phyloP scores from a whole-genome alignment of 495 filamentous ascomycete genomes.

The Zalerion maritima region DNA sequence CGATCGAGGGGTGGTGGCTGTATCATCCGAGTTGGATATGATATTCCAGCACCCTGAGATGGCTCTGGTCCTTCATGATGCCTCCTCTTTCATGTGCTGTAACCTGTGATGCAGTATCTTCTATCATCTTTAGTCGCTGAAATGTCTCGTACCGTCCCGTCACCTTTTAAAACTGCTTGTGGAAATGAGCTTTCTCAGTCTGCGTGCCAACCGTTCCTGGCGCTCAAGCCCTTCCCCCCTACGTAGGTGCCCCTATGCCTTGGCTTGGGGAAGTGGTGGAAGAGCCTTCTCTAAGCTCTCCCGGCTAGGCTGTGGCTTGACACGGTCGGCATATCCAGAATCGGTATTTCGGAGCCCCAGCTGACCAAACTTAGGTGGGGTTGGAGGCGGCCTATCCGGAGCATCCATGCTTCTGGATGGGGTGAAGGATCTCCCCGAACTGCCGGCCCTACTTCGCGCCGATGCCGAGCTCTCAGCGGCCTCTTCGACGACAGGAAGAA shows the following conservation, averaged over 20 bases:
- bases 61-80: constrained; percentile 15
- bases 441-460: constrained; percentile 29
- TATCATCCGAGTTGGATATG: constrained; percentile 7
- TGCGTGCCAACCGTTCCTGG: too few species aligned
- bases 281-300: constrained; percentile 40
- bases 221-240: constrained; percentile 4
- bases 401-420: constrained; percentile 26
- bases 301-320: constrained; percentile 17
- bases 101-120: constrained; percentile 11
- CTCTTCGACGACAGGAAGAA: constrained; percentile 88
- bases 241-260: constrained; percentile 16
- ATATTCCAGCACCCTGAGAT: constrained; percentile 6
- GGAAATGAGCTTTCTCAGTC: too few species aligned
- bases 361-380: constrained; percentile 23
- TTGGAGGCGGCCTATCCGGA: constrained; percentile 24
- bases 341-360: constrained; percentile 18
- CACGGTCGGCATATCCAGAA: constrained; percentile 14
- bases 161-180: constrained; percentile 3
- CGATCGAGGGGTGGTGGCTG: constrained; percentile 10
- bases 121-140: constrained; percentile 9
- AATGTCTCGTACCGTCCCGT: constrained; percentile 2
- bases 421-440: constrained; percentile 28
- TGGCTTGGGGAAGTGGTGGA: constrained; percentile 32
- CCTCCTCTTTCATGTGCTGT: constrained; percentile 15
- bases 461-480: constrained; percentile 67